These are phyloP conservation scores for Globisporangium iwayamae DNA, from an alignment of 352 stramenopile genomes.

Conservation along the genomic window DNA sequence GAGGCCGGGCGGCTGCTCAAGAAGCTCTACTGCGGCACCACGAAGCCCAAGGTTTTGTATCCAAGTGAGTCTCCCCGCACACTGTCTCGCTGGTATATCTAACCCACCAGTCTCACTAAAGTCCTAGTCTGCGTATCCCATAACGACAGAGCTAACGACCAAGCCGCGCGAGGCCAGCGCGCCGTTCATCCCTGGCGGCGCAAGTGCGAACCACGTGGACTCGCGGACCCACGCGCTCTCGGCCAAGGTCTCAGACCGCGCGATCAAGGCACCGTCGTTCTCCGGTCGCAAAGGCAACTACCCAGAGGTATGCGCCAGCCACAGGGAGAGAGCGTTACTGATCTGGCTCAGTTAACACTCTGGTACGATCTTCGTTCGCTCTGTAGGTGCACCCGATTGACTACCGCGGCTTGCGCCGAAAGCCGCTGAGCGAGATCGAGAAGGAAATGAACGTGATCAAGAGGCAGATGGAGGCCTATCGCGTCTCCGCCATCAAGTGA, in stretches of 20 bases:
- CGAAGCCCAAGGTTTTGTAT: constrained; percentile 70
- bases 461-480: constrained; percentile 61
- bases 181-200: constrained; percentile 68
- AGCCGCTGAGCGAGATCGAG: constrained; percentile 68
- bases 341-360: not conserved
- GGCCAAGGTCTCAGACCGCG: constrained; percentile 55
- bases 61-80: constrained; percentile 40
- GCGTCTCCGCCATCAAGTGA: constrained; percentile 48
- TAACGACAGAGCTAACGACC: constrained; percentile 44
- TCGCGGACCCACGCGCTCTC: constrained; percentile 47
- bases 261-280: constrained; percentile 48
- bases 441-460: constrained; percentile 77
- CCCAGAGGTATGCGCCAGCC: constrained; percentile 27
- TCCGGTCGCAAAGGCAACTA: constrained; percentile 18
- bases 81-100: too few relatives aligned
- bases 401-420: constrained; percentile 38
- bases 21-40: constrained; percentile 63
- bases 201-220: constrained; percentile 24
- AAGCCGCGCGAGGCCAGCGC: constrained; percentile 30
- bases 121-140: not conserved
- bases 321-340: not conserved
- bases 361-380: not conserved
- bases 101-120: not conserved
- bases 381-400: constrained; percentile 61
- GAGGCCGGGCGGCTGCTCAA: constrained; percentile 70